Evolutionary conservation across 2,329 filamentous ascomycete genomes (phyloP).

Genomic region (Berkeleyomyces rouxiae): DNA sequence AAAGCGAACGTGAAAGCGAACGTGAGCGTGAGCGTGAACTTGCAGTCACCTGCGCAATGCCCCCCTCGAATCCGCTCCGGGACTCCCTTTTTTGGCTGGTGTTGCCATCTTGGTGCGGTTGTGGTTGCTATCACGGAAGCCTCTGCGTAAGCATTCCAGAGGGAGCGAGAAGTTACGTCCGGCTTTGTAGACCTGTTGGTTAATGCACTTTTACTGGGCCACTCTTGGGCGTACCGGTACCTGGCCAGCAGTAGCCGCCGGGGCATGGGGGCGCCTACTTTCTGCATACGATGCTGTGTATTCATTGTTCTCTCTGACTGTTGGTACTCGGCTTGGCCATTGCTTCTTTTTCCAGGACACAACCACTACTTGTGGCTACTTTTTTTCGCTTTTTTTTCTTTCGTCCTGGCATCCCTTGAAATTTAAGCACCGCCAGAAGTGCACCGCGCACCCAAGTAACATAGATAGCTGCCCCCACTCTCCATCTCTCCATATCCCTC

Average conservation of each 20-base stretch:
- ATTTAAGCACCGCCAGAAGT: neutral
- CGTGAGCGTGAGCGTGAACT: neutral
- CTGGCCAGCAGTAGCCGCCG: too few relatives aligned
- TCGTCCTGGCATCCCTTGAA: neutral
- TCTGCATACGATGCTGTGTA: too few relatives aligned
- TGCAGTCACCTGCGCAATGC: neutral
- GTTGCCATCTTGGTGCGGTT: neutral
- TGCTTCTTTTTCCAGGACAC: neutral
- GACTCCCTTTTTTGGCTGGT: neutral
- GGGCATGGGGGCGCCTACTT: too few relatives aligned
- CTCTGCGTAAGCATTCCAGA: neutral
- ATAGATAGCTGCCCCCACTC: neutral
- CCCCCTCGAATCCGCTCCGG: neutral
- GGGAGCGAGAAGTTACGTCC: neutral
- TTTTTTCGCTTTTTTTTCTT: neutral
- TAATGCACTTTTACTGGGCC: neutral
- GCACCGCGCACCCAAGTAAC: neutral
- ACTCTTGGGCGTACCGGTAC: neutral
- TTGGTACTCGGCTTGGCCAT: neutral
- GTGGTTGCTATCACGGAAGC: neutral
- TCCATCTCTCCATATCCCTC: neutral
- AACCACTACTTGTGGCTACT: neutral
- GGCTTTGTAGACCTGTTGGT: neutral
- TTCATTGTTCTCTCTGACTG: neutral
- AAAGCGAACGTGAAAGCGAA: neutral